Evolutionary conservation across 805 yeast species (phyloP), one percentile per base, ranked within the genome.

Genomic region (Yarrowia sp.): DNA sequence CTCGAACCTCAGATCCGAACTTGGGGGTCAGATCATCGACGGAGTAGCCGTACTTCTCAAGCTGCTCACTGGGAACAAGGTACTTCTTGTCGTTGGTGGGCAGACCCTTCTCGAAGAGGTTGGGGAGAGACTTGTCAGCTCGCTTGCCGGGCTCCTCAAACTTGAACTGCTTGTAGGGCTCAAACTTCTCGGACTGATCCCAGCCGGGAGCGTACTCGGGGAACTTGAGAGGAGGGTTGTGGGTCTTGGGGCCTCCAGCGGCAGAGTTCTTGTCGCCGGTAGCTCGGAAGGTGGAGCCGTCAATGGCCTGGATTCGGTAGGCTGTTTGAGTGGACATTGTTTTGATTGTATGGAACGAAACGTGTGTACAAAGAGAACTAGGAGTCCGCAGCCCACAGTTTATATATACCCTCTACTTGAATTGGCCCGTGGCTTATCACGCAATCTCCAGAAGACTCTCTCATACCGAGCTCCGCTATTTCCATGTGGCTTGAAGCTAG

Each of bases 151-250:
- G 86, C 73, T 89, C 93, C 41, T 77, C 77, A 74, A 80, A 84
- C 74, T 85, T 85, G 78, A 86, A 87, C 69, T 85, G 84, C 72
- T 83, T 82, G 72, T 84, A 80, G 15, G 87, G 84, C 15, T 81
- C 82, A 73, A 77, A 82, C 72, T 84, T 83, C 73, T 86, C 83
- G 22, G 75, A 79, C n/a, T 87, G 87, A 74, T 87, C 86, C 89
- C 89, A 88, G 1, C 89, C 83, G 15, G 92, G 92, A 58, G 87
- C 81, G 79, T 85, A 88, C 11, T 84, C 87, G 2, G 89, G 88
- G 76, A 79, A 83, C 59, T 72, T 81, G 55, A 73, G 70, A 15
- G 69, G 69, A 14, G 63, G 53, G 3, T 63, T 46, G 38, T 63
- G 45, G 19, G 22, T 35, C 61, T 63, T 50, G 41, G 41, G 65